Base-by-base conservation (phyloP, 805 yeast genomes). In the Starmerella stigmatis region DNA sequence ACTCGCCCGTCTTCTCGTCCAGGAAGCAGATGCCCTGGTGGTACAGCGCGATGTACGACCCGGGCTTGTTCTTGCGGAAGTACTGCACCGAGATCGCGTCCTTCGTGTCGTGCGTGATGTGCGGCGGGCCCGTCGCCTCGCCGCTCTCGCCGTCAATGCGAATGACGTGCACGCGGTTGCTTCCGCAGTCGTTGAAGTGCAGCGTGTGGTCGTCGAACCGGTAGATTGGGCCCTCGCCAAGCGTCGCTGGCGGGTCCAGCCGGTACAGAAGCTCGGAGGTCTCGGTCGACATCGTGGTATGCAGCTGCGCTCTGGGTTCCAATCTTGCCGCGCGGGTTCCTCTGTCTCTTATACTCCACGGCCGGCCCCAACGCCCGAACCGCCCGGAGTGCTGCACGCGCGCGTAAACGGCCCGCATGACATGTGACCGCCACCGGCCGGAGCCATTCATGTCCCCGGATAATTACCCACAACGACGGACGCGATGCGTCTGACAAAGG, bases 181-280 rank as follows among this genome's bases (percentile, higher is more conserved):
- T 52, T 26, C 56, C 49, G 40, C 62, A 58, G 51, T 63, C 67
- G 32, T 57, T 60, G 45, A 58, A 63, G 51, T 63, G 66, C 34
- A 63, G 53, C 19, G 66, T 63, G 48, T 48, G 38, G 53, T 63
- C 66, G 13, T 53, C 50, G 21, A 44, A 48, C 5, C 67, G 56
- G 55, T 56, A 63, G 29, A 63, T 60, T 4, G 62, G 62, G 19
- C 60, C 66, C 46, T 63, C 67, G n/a, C 66, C 66, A 2, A 63
- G 56, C 19, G 46, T 49, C 39, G 57, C 52, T 11, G 66, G 63
- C 23, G 58, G 52, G 19, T 53, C 50, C 20, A 58, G 35, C 29
- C 39, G 36, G 28, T 27, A 23, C 5, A 46, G 26, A 26, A 36
- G 31, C 16, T 36, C 31, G 12, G 41, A 11, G 5, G 27, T 6